Percentiles rank a stretch among this genome's conserved stretches.
Conservation (phyloP, 2,329 filamentous ascomycete genomes). For the Cadophora gregata region DNA sequence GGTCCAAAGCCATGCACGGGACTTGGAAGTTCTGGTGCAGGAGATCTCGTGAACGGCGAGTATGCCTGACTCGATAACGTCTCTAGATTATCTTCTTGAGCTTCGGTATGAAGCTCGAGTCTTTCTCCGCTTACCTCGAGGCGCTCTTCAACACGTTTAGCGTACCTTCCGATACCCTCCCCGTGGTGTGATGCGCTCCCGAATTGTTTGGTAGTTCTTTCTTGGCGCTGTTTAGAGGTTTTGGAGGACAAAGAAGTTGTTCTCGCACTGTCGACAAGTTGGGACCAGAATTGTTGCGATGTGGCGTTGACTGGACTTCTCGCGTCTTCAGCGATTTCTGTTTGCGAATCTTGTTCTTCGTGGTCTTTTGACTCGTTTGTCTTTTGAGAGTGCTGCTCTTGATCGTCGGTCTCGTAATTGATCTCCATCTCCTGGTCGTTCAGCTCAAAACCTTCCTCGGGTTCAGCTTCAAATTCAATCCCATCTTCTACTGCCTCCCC, state of each 20-base stretch:
- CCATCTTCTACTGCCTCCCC: neutral
- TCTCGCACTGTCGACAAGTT: neutral
- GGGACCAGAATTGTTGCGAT: slow-evolving; percentile 6
- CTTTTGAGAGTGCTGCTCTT: neutral
- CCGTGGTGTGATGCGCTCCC: neutral
- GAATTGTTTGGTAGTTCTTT: neutral
- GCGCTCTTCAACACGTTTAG: no score
- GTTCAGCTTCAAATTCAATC: neutral
- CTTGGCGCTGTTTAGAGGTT: no score
- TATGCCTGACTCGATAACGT: neutral
- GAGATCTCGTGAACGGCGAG: neutral
- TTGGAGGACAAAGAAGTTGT: neutral
- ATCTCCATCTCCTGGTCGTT: neutral
- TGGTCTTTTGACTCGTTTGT: neutral
- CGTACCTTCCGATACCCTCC: no score
- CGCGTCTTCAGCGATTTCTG: neutral
- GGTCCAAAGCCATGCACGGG: neutral
- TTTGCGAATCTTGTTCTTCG: neutral
- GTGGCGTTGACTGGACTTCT: neutral
- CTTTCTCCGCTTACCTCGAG: neutral
- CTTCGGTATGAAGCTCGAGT: neutral
- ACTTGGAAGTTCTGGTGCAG: neutral
- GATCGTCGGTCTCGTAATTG: neutral
- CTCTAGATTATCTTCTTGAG: neutral
- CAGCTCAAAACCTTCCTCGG: neutral